Evolutionary conservation across 2,329 filamentous ascomycete genomes (phyloP).

Genomic region (Aspergillus novofumigatus): DNA sequence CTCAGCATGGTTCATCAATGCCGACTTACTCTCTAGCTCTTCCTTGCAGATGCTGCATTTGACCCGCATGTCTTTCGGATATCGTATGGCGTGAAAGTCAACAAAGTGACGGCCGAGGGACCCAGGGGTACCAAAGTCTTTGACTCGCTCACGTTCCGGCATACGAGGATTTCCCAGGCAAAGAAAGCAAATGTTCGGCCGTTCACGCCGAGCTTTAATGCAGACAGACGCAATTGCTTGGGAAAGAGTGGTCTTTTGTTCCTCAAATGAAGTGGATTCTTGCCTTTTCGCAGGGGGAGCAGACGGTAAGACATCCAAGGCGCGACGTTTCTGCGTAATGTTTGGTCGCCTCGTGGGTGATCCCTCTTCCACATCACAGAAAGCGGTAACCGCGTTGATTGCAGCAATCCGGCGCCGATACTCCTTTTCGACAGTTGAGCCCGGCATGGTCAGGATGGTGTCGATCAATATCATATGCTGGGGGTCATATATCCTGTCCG

Average conservation of each 20-base stretch:
- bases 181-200: slow-evolving; percentile 20
- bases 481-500: slow-evolving; percentile 19
- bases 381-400: slow-evolving; percentile 23
- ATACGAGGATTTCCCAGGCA: slow-evolving; percentile 15
- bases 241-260: slow-evolving; percentile 7
- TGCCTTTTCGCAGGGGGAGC: slow-evolving; percentile 12
- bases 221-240: slow-evolving; percentile 14
- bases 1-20: slow-evolving; percentile 18
- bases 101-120: slow-evolving; percentile 21
- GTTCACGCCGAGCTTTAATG: slow-evolving; percentile 12
- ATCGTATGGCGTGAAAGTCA: slow-evolving; percentile 15
- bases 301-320: slow-evolving; percentile 5
- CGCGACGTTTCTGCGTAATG: slow-evolving; percentile 9
- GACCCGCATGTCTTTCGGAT: slow-evolving; percentile 14
- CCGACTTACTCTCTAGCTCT: slow-evolving; percentile 11
- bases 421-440: slow-evolving; percentile 20
- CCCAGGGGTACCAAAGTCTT: slow-evolving; percentile 14
- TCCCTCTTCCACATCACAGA: slow-evolving; percentile 25
- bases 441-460: slow-evolving; percentile 22
- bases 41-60: slow-evolving; percentile 16
- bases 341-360: slow-evolving; percentile 14
- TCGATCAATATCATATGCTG: slow-evolving; percentile 23
- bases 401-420: slow-evolving; percentile 19
- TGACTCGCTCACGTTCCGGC: slow-evolving; percentile 10
- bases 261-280: slow-evolving; percentile 2